phyloP scores from a whole-genome alignment of 2,329 filamentous ascomycete species.

The Orbilia oligospora region DNA sequence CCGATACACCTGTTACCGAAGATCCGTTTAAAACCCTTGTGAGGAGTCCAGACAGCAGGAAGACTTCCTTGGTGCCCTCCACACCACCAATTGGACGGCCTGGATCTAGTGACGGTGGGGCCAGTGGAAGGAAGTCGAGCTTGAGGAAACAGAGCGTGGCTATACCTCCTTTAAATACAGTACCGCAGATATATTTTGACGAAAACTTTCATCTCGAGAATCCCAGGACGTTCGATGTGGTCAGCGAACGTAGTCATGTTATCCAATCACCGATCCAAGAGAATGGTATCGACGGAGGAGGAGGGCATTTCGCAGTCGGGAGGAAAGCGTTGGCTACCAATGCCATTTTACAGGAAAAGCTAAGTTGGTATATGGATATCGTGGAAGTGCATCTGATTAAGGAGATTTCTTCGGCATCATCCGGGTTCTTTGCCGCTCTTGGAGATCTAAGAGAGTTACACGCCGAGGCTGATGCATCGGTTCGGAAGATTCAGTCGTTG shows the following conservation, averaged over 20 bases:
- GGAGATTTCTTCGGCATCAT: conserved; percentile 94
- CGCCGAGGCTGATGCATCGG: conserved; percentile 90
- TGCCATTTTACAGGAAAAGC: conserved; percentile 95
- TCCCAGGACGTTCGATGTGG: conserved; percentile 93
- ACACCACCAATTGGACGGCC: conserved; percentile 30
- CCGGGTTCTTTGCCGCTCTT: conserved; percentile 94
- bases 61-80: conserved; percentile 43
- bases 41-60: conserved; percentile 49
- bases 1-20: conserved; percentile 50
- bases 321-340: conserved; percentile 90
- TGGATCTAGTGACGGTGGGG: conserved; percentile 35
- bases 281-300: conserved; percentile 44
- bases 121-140: conserved; percentile 28
- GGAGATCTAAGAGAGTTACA: conserved; percentile 92
- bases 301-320: conserved; percentile 70
- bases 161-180: conserved; percentile 88
- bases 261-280: conserved; percentile 74
- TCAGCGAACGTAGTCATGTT: conserved; percentile 96
- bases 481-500: conserved; percentile 84
- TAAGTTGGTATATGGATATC: conserved; percentile 99
- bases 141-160: conserved; percentile 75
- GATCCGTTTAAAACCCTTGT: background rate
- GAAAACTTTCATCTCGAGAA: conserved; percentile 96
- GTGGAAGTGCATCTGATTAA: conserved; percentile 97
- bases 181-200: conserved; percentile 93